phyloP scores from a whole-genome alignment of 108 stramenopile genomes.

The Conticribra guillardii region DNA sequence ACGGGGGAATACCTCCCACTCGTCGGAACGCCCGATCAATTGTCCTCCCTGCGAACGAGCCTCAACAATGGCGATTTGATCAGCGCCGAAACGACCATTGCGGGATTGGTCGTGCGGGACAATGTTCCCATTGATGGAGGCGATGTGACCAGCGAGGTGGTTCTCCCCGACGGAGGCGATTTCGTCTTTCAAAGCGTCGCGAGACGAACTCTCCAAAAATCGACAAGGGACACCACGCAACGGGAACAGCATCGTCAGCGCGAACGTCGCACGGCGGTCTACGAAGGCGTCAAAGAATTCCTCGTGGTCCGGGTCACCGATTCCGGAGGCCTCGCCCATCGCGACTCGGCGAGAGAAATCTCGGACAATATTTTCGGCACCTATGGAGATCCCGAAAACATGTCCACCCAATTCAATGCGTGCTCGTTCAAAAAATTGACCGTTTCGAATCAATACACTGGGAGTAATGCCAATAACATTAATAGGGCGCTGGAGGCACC shows the following conservation, averaged over 20 bases:
- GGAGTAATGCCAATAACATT: not conserved
- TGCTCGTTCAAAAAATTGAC: constrained; percentile 33
- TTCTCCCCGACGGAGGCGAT: not conserved
- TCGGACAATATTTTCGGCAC: constrained; percentile 46
- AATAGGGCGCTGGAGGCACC: constrained; percentile 10
- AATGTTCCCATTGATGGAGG: not conserved
- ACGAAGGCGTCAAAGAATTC: constrained; percentile 16
- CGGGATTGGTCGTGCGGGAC: not conserved
- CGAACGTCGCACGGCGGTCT: not conserved
- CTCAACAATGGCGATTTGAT: not conserved
- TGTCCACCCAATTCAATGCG: constrained; percentile 34
- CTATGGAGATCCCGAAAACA: constrained; percentile 34
- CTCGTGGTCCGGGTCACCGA: constrained; percentile 35
- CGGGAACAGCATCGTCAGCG: not conserved
- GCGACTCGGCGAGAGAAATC: constrained; percentile 19
- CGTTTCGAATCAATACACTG: too few species aligned
- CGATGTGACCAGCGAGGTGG: not conserved
- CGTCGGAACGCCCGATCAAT: not conserved
- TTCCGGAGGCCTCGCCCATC: not conserved
- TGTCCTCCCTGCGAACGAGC: not conserved
- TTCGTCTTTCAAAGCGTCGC: not conserved
- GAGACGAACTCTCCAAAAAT: not conserved
- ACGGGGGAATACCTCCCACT: not conserved
- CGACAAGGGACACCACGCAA: not conserved
- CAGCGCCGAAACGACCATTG: not conserved